These are phyloP conservation scores for Agroathelia rolfsii DNA, from an alignment of 1,284 basidiomycete species.

Conservation along the genomic window DNA sequence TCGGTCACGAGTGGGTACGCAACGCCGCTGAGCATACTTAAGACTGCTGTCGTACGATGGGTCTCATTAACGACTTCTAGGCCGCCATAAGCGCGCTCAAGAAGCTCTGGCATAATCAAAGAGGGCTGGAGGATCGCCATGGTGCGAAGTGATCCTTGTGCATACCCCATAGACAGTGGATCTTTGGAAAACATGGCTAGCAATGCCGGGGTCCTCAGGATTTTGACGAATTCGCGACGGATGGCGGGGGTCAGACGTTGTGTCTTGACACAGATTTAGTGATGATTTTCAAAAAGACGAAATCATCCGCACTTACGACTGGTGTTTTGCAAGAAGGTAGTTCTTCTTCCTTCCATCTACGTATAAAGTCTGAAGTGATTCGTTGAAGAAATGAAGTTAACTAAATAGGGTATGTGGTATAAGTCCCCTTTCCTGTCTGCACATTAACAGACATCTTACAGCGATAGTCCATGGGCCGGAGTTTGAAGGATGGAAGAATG, in stretches of 20 bases:
- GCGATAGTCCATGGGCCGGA: conserved; percentile 59
- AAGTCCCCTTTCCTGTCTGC: background rate
- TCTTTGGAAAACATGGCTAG: conserved; percentile 96
- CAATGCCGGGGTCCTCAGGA: conserved; percentile 80
- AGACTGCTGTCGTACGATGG: conserved; percentile 83
- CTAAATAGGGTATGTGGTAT: conserved; percentile 4
- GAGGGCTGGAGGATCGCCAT: conserved; percentile 80
- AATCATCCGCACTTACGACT: conserved; percentile 34
- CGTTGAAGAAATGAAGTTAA: conserved; percentile 74
- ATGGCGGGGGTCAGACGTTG: conserved; percentile 78
- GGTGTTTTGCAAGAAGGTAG: conserved; percentile 77
- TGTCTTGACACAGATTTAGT: conserved; percentile 27
- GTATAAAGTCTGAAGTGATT: conserved; percentile 73
- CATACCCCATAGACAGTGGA: conserved; percentile 51
- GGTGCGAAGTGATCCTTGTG: conserved; percentile 62
- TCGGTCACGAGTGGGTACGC: conserved; percentile 75
- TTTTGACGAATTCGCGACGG: conserved; percentile 74
- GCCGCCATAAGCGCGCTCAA: conserved; percentile 87
- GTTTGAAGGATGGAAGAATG: conserved; percentile 86
- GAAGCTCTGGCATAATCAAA: conserved; percentile 84
- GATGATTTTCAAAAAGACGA: background rate
- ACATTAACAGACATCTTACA: conserved; percentile 25
- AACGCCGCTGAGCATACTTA: conserved; percentile 81
- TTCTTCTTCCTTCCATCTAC: conserved; percentile 80
- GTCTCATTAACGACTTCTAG: conserved; percentile 94